Base-by-base conservation (phyloP, 345 rosid species). In the Luvunga scandens region DNA sequence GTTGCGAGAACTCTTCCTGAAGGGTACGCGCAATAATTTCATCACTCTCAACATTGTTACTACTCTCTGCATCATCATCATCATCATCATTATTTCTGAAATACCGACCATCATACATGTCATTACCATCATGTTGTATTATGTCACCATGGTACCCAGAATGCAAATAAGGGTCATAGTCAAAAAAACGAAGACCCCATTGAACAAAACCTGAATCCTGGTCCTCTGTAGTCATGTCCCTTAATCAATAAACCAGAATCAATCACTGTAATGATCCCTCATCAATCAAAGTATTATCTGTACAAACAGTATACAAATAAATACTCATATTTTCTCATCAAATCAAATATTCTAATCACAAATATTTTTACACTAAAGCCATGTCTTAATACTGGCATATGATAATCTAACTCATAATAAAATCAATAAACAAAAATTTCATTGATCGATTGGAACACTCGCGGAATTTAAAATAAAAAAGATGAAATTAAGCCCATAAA, bases 1-100 rank as follows among this genome's bases (percentile, higher is more conserved):
- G 86, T 83, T 89, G 94, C 10, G 92, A 91, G 83, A 92, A 94
- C 64, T 96, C 97, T 69, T 92, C 98, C 82, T 96, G 97, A 74
- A 96, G 89, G 45, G 92, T 83, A 38, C 90, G 89, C 1, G 97
- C 98, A 80, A 94, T 94, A 63, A 89, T 86, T 91, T 91, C 97
- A 86, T 96, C 99, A 81, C 86, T 93, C 80, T 91, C 96, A 59
- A 92, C 90, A 81, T 89, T 69, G 24, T 73, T 87, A 81, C 80
- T 86, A 81, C 79, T 84, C 73, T 92, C 90, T 53, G 81, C 66
- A 22, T 78, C 96, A 65, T 86, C 80, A 79, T n/a, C n/a, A n/a
- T n/a, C n/a, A n/a, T 85, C 80, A 81, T 74, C 88, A 33, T 18
- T 65, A 31, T 21, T 34, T 80, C 89, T 83, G 28, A 59, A 70